Evolutionary conservation across 305 asterid genomes (phyloP).

Genomic region (Andrographis paniculata): DNA sequence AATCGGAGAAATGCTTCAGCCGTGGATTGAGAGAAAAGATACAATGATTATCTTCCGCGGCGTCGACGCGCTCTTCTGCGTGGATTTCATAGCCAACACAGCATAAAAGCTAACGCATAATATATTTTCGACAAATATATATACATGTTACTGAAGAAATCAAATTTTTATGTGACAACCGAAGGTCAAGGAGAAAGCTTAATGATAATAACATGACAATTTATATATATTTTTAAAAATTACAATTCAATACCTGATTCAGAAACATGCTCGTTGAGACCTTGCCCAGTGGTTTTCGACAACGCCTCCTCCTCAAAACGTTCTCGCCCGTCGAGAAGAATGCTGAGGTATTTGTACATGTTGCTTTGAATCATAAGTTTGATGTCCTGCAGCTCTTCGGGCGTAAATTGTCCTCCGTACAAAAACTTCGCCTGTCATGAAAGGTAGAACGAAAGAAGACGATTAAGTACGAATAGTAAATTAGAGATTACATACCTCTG

Average conservation of each 20-base stretch:
- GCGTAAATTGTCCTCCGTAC: conserved; percentile 72
- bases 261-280: conserved; percentile 25
- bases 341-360: conserved; percentile 82
- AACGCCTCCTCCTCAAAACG: conserved; percentile 74
- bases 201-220: no score
- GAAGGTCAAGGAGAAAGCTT: no score
- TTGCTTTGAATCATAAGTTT: conserved; percentile 98
- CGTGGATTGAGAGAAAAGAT: conserved; percentile 73
- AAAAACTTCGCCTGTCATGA: conserved; percentile 84
- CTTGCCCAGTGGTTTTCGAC: conserved; percentile 27
- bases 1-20: conserved; percentile 86
- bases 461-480: conserved; percentile 11
- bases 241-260: conserved; percentile 29
- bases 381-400: conserved; percentile 77
- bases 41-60: conserved; percentile 38
- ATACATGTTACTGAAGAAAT: no score
- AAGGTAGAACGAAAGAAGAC: conserved; percentile 3
- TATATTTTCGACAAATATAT: no score
- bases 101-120: conserved; percentile 12
- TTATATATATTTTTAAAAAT: no score
- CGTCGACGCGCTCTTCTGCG: conserved; percentile 42
- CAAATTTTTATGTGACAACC: no score
- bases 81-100: conserved; percentile 5
- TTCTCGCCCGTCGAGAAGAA: conserved; percentile 91
- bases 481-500: no score